A percentile compares a stretch with the other conserved stretches of the same genome.
Evolutionary conservation across 352 stramenopile genomes (phyloP).

Genomic region (Phytophthora boehmeriae): DNA sequence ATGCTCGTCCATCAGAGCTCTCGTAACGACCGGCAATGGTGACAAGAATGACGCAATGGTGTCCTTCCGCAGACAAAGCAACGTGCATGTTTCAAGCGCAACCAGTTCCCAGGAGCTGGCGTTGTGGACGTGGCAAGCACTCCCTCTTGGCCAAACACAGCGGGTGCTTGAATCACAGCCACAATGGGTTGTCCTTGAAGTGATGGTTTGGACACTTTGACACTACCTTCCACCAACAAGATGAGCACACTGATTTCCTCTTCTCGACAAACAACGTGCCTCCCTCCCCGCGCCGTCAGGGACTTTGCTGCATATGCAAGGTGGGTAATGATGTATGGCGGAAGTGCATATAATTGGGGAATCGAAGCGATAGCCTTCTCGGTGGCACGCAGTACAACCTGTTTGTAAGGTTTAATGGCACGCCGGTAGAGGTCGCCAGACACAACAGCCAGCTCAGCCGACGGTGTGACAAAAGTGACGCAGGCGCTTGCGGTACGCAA

Average conservation of each 20-base stretch:
- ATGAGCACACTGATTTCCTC: constrained; percentile 69
- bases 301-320: constrained; percentile 68
- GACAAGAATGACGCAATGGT: constrained; percentile 69
- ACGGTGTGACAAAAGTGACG: constrained; percentile 56
- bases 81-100: constrained; percentile 56
- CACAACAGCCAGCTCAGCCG: constrained; percentile 61
- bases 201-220: constrained; percentile 60
- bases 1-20: constrained; percentile 54
- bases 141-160: constrained; percentile 75
- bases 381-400: constrained; percentile 60
- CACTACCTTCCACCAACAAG: constrained; percentile 61
- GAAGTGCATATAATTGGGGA: constrained; percentile 48
- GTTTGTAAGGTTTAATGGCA: constrained; percentile 75
- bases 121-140: constrained; percentile 46
- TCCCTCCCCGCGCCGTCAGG: constrained; percentile 45
- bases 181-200: constrained; percentile 33
- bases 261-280: constrained; percentile 51
- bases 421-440: constrained; percentile 70
- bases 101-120: constrained; percentile 65
- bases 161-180: constrained; percentile 62
- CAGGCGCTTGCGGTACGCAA: constrained; percentile 66
- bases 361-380: constrained; percentile 62
- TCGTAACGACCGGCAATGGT: constrained; percentile 51
- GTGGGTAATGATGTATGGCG: constrained; percentile 59
- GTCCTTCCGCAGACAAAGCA: constrained; percentile 62